Conservation (phyloP, 257 asterid genomes). For the Jacaranda mimosifolia region DNA sequence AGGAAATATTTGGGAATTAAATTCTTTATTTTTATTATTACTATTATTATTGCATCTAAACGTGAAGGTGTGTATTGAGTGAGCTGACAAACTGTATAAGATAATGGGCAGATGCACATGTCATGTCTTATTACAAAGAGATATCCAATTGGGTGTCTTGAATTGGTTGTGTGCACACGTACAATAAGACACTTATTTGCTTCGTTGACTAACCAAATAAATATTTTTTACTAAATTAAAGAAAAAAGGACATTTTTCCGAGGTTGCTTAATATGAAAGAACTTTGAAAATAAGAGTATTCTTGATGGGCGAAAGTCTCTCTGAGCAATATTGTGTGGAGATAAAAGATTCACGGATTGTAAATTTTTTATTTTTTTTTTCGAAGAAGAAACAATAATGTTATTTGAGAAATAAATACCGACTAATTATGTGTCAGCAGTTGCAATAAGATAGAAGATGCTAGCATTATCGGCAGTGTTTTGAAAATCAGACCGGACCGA, state of each 20-base stretch:
- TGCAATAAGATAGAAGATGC: too few relatives aligned
- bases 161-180: constrained; percentile 33
- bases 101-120: constrained; percentile 56
- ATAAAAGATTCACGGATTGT: too few relatives aligned
- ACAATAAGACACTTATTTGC: constrained; percentile 45
- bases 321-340: too few relatives aligned
- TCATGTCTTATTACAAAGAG: constrained; percentile 42
- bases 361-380: too few relatives aligned
- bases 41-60: constrained; percentile 30
- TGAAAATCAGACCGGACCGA: too few relatives aligned
- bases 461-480: too few relatives aligned
- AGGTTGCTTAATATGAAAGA: constrained; percentile 5
- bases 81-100: constrained; percentile 55
- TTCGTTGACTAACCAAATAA: constrained; percentile 47
- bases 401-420: too few relatives aligned
- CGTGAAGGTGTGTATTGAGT: constrained; percentile 45
- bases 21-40: constrained; percentile 12
- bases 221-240: constrained; percentile 25
- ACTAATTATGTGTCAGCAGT: too few relatives aligned
- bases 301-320: too few relatives aligned
- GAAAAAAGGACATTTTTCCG: constrained; percentile 37
- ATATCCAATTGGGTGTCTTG: constrained; percentile 31
- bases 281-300: too few relatives aligned
- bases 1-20: constrained; percentile 23
- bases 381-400: too few relatives aligned